Conservation (phyloP, 305 asterid genomes). For the Fraxinus nigra region DNA sequence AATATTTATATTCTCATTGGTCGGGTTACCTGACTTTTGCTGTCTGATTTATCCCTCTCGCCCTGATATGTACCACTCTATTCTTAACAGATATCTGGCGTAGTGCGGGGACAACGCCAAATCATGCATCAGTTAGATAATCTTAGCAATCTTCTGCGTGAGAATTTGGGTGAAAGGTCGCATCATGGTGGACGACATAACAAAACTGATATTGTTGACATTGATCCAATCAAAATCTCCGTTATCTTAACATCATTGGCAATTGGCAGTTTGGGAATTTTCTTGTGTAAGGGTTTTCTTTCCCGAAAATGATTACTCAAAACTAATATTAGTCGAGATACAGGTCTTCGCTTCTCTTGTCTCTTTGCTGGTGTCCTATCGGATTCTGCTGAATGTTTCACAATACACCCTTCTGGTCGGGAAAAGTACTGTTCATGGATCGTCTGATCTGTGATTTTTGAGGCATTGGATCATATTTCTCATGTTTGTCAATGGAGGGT, state of each 20-base stretch:
- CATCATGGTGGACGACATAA: constrained; percentile 15
- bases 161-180: constrained; percentile 24
- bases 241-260: constrained; percentile 20
- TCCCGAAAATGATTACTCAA: constrained; percentile 22
- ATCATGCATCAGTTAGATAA: constrained; percentile 61
- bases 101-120: constrained; percentile 81
- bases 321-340: constrained; percentile 20
- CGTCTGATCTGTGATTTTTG: not conserved
- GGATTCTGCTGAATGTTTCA: constrained; percentile 19
- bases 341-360: constrained; percentile 8
- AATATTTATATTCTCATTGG: not conserved
- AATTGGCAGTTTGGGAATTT: constrained; percentile 28
- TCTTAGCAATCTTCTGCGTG: constrained; percentile 32
- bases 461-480: constrained; percentile 4
- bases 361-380: constrained; percentile 15
- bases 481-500: not conserved
- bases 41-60: constrained; percentile 1
- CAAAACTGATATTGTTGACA: constrained; percentile 16
- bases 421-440: constrained; percentile 10
- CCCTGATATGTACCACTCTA: not conserved
- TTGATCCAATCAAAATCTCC: constrained; percentile 21
- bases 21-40: not conserved
- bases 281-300: constrained; percentile 25
- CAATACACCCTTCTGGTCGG: constrained; percentile 6
- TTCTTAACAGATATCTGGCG: constrained; percentile 51